Evolutionary conservation across 805 yeast species (phyloP).

Genomic region (Komagataella populi): DNA sequence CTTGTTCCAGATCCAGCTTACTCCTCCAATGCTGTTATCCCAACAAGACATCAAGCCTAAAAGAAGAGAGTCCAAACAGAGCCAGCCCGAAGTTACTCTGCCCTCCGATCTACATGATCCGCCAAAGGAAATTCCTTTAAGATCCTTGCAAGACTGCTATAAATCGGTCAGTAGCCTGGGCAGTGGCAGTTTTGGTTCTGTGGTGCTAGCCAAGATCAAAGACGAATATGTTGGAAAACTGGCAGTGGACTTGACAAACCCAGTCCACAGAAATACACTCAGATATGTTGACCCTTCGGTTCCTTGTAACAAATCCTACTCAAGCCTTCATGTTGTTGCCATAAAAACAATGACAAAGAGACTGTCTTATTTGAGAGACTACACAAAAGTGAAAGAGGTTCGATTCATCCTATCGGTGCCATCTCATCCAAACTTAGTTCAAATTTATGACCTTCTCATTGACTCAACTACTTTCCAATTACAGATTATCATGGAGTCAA

Average conservation of each 20-base stretch:
- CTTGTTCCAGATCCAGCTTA: neutral
- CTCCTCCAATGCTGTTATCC: neutral
- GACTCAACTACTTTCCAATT: slow-evolving; percentile 46
- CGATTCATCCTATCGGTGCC: slow-evolving; percentile 54
- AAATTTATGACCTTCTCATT: slow-evolving; percentile 65
- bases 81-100: neutral
- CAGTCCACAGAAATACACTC: slow-evolving; percentile 23
- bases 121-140: slow-evolving; percentile 22
- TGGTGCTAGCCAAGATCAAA: slow-evolving; percentile 38
- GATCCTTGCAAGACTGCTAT: slow-evolving; percentile 28
- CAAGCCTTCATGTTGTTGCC: slow-evolving; percentile 37
- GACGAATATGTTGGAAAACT: slow-evolving; percentile 3
- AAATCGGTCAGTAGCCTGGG: slow-evolving; percentile 44
- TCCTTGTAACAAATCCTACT: slow-evolving; percentile 6
- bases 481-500: slow-evolving; percentile 79
- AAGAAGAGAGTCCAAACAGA: neutral
- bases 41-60: neutral
- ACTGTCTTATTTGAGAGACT: slow-evolving; percentile 37
- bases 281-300: slow-evolving; percentile 29
- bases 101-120: neutral
- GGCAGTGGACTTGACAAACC: slow-evolving; percentile 9
- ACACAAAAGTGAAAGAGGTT: slow-evolving; percentile 50
- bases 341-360: slow-evolving; percentile 64
- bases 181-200: slow-evolving; percentile 66
- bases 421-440: slow-evolving; percentile 59